Conservation (phyloP, 495 filamentous ascomycete species). For the Hypoxylon trugodes region DNA sequence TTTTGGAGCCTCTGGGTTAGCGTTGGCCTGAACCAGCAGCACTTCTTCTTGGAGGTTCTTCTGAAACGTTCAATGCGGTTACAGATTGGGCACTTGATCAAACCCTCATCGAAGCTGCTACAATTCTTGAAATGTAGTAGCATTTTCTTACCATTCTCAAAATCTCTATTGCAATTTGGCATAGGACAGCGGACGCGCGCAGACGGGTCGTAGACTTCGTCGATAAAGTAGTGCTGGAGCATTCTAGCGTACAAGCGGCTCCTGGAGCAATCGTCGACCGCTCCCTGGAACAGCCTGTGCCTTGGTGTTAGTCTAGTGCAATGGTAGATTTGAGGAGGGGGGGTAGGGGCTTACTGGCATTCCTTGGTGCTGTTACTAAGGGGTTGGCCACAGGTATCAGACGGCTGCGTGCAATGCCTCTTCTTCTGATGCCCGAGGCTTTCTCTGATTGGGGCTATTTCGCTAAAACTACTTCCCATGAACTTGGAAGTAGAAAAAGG, state of each 20-base stretch:
- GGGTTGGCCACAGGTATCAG: not conserved
- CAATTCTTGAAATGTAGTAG: slow-evolving; percentile 33
- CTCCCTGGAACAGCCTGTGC: not conserved
- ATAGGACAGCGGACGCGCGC: slow-evolving; percentile 14
- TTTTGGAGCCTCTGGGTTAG: slow-evolving; percentile 12
- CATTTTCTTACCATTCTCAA: slow-evolving; percentile 12
- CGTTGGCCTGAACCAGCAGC: slow-evolving; percentile 21
- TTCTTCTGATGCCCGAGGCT: not conserved
- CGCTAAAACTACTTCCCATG: not conserved
- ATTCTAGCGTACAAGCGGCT: slow-evolving; percentile 19
- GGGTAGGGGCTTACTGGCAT: not conserved
- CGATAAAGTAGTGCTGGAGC: slow-evolving; percentile 23
- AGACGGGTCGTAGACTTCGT: not conserved
- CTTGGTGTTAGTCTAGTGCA: not conserved
- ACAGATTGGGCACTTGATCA: slow-evolving; percentile 22
- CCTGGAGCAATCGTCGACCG: slow-evolving; percentile 25
- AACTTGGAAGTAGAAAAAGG: not conserved
- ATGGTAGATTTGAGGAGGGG: not conserved
- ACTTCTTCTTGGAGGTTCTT: slow-evolving; percentile 1
- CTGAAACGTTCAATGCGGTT: slow-evolving; percentile 6
- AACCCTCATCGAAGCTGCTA: slow-evolving; percentile 4
- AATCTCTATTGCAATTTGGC: slow-evolving; percentile 17
- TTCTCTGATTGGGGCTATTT: not conserved
- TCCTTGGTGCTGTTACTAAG: not conserved
- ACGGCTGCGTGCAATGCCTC: not conserved